A percentile compares a stretch with the other conserved stretches of the same genome.
These are phyloP conservation scores for Botrytis squamosa DNA, from an alignment of 2,329 filamentous ascomycete species.

Conservation along the genomic window DNA sequence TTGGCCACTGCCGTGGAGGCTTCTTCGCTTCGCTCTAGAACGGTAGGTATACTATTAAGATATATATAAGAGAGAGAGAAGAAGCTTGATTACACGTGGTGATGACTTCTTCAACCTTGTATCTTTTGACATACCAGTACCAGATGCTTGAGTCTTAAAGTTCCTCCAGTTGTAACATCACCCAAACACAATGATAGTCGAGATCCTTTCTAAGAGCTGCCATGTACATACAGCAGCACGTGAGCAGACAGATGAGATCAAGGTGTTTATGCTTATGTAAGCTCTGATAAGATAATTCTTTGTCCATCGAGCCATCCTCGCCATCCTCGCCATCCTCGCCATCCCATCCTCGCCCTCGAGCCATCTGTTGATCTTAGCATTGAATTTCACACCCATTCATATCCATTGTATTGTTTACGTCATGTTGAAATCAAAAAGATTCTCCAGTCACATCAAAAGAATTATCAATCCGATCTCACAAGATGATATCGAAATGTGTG, in stretches of 20 bases:
- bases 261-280: too few relatives aligned
- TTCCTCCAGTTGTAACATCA: not conserved
- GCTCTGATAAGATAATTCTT: not conserved
- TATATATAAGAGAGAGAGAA: not conserved
- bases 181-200: not conserved
- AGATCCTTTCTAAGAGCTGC: not conserved
- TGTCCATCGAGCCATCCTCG: too few relatives aligned
- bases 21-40: not conserved
- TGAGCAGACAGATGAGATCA: not conserved
- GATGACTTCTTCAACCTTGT: not conserved
- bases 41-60: not conserved
- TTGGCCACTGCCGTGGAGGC: not conserved
- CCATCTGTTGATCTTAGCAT: too few relatives aligned
- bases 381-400: not conserved
- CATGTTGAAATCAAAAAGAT: not conserved
- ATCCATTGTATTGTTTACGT: not conserved
- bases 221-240: not conserved
- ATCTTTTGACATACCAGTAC: too few relatives aligned
- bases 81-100: not conserved
- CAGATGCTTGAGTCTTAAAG: not conserved
- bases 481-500: not conserved
- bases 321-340: too few relatives aligned
- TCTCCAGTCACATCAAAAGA: not conserved
- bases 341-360: too few relatives aligned
- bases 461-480: not conserved